phyloP scores from a whole-genome alignment of 2,329 filamentous ascomycete genomes.

The Fusarium virguliforme region DNA sequence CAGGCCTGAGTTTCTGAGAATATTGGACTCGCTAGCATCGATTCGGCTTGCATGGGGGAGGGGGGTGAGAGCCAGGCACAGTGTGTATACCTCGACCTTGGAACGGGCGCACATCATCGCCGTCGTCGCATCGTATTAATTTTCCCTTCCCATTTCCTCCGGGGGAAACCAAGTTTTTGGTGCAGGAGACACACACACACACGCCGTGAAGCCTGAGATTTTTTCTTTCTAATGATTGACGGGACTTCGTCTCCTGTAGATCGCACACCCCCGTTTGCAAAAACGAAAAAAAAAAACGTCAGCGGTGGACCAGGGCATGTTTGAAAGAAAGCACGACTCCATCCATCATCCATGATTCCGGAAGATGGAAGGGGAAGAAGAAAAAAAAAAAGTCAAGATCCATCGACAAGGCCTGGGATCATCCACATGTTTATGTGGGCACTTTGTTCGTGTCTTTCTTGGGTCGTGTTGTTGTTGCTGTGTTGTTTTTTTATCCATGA shows the following conservation, averaged over 20 bases:
- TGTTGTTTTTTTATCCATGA: conserved; percentile 9
- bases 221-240: conserved; percentile 7
- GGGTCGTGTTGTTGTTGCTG: not conserved
- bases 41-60: conserved; percentile 24
- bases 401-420: conserved; percentile 10
- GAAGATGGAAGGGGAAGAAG: conserved; percentile 5
- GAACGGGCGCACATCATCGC: conserved; percentile 15
- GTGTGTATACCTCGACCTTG: conserved; percentile 1
- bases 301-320: conserved; percentile 31
- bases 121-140: conserved; percentile 16
- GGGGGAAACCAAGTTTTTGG: conserved; percentile 38
- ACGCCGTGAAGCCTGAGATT: conserved; percentile 39
- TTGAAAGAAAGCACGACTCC: conserved; percentile 19
- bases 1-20: conserved; percentile 39
- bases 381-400: conserved; percentile 14
- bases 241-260: conserved; percentile 39
- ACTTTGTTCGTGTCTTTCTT: conserved; percentile 25
- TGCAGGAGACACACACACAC: conserved; percentile 18
- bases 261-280: conserved; percentile 16
- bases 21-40: conserved; percentile 18
- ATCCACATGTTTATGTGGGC: conserved; percentile 26
- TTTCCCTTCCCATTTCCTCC: conserved; percentile 12
- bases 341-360: conserved; percentile 17
- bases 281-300: conserved; percentile 25
- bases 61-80: not conserved